Conservation (phyloP, 2,329 filamentous ascomycete species). For the Pestalotiopsis sp. region DNA sequence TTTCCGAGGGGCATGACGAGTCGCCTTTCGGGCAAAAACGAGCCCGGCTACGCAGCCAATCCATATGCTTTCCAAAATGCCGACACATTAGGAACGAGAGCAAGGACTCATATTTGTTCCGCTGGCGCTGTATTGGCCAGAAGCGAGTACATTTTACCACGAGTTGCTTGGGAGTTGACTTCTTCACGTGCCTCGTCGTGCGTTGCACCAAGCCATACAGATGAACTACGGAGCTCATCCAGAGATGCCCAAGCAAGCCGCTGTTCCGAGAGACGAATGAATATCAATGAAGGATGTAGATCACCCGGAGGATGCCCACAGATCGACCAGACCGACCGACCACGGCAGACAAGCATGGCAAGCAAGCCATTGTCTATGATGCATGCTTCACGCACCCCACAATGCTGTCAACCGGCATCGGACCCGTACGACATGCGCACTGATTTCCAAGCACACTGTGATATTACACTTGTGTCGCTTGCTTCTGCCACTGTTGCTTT, state of each 20-base stretch:
- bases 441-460: not conserved
- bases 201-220: not conserved
- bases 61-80: not conserved
- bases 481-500: constrained; percentile 9
- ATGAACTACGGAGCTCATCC: not conserved
- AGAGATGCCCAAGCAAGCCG: not conserved
- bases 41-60: not conserved
- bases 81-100: not conserved
- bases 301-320: not conserved
- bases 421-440: not conserved
- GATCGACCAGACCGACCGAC: constrained; percentile 16
- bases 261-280: not conserved
- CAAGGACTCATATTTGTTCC: not conserved
- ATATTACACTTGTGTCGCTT: constrained; percentile 15
- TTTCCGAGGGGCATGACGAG: not conserved
- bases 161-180: not conserved
- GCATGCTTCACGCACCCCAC: constrained; percentile 25
- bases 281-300: not conserved
- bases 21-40: not conserved
- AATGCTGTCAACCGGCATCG: constrained; percentile 27
- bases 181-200: not conserved
- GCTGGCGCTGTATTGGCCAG: not conserved
- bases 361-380: not conserved
- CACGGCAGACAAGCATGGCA: constrained; percentile 1
- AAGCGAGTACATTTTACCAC: not conserved